Base-by-base conservation (phyloP, 768 basidiomycete genomes). In the Butyriboletus loyo region DNA sequence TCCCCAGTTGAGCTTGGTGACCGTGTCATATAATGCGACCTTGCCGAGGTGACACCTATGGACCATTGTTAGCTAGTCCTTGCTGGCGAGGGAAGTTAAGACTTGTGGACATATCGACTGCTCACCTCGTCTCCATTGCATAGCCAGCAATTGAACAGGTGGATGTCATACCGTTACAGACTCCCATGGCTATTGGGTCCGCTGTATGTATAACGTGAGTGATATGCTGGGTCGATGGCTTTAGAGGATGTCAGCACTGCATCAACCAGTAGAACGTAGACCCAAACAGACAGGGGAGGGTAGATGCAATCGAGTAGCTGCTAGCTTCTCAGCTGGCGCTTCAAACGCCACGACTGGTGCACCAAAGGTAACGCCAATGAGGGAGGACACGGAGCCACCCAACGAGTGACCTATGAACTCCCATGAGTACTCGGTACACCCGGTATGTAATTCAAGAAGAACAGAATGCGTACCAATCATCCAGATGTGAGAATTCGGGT, bases 191-290 rank as follows among this genome's bases (percentile, higher is more conserved):
- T 32, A 98, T 90, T 0, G 95, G 95, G 75, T 98, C 96, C 21
- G 87, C 95, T 1, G 89, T 98, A 65, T 98, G 88, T 63, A 89
- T 96, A 8, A 98, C 77, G 62, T 98, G 92, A 0, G 87, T 93
- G 37, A 96, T 76, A 56, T 90, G 88, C 4, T 84, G 81, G 0
- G 77, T 77, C 2, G 85, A 84, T 0, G 86, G 87, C 86, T 89
- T 59, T 17, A 28, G 4, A 42, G 15, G 40, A 40, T 24, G 28
- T 61, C 2, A 53, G 52, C 24, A 47, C 21, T 48, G 27, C 36
- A 19, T 30, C 27, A 17, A 7, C 10, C 3, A 41, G 15, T 36
- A 28, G 41, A 50, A 38, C 1, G 15, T 17, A 11, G n/a, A 27
- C 10, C 7, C 11, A 38, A 36, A 72, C 81, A 51, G 57, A 93